Evolutionary conservation across 768 basidiomycete species (phyloP), one percentile per base, ranked within the genome.

Genomic region (Lentinus tigrinus): DNA sequence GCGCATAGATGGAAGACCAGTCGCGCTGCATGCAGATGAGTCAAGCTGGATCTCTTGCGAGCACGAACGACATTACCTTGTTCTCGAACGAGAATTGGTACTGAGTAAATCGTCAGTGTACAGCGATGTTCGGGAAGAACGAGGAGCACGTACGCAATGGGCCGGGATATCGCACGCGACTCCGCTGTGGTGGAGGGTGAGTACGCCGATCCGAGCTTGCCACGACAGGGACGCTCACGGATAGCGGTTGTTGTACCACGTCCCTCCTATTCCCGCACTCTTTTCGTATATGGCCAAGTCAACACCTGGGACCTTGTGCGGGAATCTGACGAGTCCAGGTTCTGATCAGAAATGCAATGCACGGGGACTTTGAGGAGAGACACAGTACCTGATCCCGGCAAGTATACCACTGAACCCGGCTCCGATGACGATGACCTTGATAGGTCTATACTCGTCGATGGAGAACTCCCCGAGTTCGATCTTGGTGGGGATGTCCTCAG

Each of bases 81-180:
- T 75, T 71, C 56, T 81, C 81, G 60, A 85, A 87, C 0, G 82
- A 80, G 34, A 81, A 72, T 68, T 86, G 84, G 62, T 85, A 84
- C 83, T 86, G 52, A 21, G 13, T 34, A 19, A n/a, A 7, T 31
- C 34, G 51, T 21, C 34, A 48, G 64, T 11, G 27, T 19, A 46
- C 14, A 47, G 21, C 9, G 47, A 16, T n/a, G 23, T 16, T 56
- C 36, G 17, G 51, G 39, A 28, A n/a, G 36, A 14, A 17, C 3
- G 17, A 53, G n/a, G 49, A 59, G 23, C 59, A 62, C 78, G 59
- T 65, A 84, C 83, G 38, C 74, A 76, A 56, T 83, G 82, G 2
- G 84, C 76, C 11, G 84, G 84, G 21, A 85, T 78, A 64, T 86
- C 85, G 62, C 85, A 87, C n/a, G 81, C 77, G 10, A 85, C 66